Conservation (phyloP, 1,139 yeast species). For the Debaryomyces udenii region DNA sequence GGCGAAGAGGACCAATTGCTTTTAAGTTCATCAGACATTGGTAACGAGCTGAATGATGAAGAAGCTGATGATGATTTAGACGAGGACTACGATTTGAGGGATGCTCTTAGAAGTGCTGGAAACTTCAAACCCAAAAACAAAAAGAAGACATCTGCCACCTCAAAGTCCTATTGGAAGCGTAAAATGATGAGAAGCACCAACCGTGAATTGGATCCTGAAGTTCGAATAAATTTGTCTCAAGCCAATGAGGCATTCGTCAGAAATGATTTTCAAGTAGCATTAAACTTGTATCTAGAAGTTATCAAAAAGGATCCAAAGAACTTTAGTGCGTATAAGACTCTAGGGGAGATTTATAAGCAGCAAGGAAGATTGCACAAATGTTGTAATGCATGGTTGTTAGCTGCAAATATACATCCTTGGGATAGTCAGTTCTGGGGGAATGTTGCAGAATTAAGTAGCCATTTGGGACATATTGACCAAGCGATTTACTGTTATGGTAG, state of each 20-base stretch:
- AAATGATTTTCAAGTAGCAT: conserved; percentile 67
- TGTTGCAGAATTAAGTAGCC: conserved; percentile 75
- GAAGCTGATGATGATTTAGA: conserved; percentile 42
- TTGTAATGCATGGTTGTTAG: conserved; percentile 79
- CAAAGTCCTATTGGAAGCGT: conserved; percentile 35
- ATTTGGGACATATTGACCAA: conserved; percentile 73
- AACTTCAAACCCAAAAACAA: conserved; percentile 56
- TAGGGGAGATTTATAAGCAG: conserved; percentile 80
- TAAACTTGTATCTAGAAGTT: conserved; percentile 68
- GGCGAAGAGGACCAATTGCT: conserved; percentile 16
- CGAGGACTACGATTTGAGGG: conserved; percentile 54
- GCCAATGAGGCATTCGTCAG: conserved; percentile 83
- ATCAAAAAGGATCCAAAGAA: conserved; percentile 76
- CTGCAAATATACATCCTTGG: conserved; percentile 79
- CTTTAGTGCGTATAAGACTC: conserved; percentile 78
- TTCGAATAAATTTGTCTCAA: conserved; percentile 60
- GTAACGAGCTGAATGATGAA: conserved; percentile 20
- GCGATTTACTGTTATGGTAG: conserved; percentile 82
- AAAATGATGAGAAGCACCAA: conserved; percentile 41
- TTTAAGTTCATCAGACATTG: conserved; percentile 27
- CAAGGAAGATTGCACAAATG: conserved; percentile 72
- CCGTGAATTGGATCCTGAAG: conserved; percentile 69
- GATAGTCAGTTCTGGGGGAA: conserved; percentile 83
- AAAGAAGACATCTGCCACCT: conserved; percentile 31
- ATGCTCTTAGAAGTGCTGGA: conserved; percentile 65